Conservation (phyloP, 1,284 basidiomycete species). For the Erythrobasidium hasegawianum region DNA sequence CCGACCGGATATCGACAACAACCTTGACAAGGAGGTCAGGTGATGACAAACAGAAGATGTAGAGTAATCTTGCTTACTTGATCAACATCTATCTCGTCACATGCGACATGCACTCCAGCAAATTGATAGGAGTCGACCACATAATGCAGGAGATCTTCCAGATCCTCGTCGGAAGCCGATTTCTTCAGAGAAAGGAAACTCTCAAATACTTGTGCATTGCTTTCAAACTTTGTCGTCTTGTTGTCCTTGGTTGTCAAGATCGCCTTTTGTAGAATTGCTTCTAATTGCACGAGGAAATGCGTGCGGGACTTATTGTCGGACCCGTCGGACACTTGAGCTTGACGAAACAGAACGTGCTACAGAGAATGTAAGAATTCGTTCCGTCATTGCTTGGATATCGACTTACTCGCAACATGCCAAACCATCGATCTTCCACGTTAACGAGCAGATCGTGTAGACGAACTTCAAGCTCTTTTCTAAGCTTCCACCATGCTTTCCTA, state of each 20-base stretch:
- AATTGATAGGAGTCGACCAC: conserved; percentile 90
- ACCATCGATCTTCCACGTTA: conserved; percentile 91
- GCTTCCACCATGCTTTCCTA: conserved; percentile 77
- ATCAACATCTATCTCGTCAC: conserved; percentile 88
- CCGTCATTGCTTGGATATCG: not conserved
- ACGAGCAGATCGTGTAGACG: conserved; percentile 71
- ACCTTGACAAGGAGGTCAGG: conserved; percentile 39
- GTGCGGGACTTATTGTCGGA: conserved; percentile 55
- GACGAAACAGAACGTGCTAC: conserved; percentile 17
- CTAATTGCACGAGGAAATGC: conserved; percentile 50
- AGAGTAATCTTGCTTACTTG: conserved; percentile 60
- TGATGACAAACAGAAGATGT: not conserved
- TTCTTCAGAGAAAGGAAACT: conserved; percentile 79
- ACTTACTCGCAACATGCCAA: conserved; percentile 90
- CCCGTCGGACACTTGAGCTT: conserved; percentile 54
- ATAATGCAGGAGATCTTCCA: conserved; percentile 93
- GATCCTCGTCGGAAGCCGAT: conserved; percentile 81
- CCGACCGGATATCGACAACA: conserved; percentile 63
- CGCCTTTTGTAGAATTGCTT: conserved; percentile 66
- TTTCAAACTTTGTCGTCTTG: conserved; percentile 56
- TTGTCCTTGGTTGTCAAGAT: conserved; percentile 61
- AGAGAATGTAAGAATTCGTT: not conserved
- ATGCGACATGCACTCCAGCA: conserved; percentile 79
- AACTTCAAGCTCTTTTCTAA: conserved; percentile 68
- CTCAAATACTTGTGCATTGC: conserved; percentile 70